Conservation (phyloP, 1,284 basidiomycete genomes). For the Grifola frondosa region DNA sequence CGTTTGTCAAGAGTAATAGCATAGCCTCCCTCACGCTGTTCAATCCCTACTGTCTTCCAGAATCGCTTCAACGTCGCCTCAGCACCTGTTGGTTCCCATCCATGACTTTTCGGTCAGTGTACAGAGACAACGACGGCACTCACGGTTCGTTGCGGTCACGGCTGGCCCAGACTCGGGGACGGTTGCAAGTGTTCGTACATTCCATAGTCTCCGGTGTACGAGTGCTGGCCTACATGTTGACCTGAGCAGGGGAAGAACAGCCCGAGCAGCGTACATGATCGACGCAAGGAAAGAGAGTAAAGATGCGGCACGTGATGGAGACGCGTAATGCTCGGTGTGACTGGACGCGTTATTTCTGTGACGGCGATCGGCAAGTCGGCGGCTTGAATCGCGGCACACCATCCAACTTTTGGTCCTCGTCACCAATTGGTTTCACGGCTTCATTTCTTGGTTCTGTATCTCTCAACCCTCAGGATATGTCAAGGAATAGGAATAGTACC, state of each 20-base stretch:
- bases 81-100: slow-evolving; percentile 59
- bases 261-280: slow-evolving; percentile 17
- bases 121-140: slow-evolving; percentile 3
- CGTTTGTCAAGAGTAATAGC: slow-evolving; percentile 83
- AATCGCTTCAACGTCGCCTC: slow-evolving; percentile 85
- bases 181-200: slow-evolving; percentile 17
- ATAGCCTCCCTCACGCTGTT: slow-evolving; percentile 56
- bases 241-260: slow-evolving; percentile 10
- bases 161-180: slow-evolving; percentile 24
- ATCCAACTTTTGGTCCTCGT: too few relatives aligned
- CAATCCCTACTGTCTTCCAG: slow-evolving; percentile 85
- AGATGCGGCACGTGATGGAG: too few relatives aligned
- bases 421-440: too few relatives aligned
- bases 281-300: too few relatives aligned
- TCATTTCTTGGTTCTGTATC: too few relatives aligned
- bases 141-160: slow-evolving; percentile 35
- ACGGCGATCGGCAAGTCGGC: too few relatives aligned
- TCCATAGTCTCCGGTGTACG: not conserved
- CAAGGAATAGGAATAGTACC: too few relatives aligned
- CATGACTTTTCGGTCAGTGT: too few relatives aligned
- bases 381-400: too few relatives aligned
- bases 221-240: slow-evolving; percentile 8
- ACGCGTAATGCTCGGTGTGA: too few relatives aligned
- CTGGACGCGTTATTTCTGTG: too few relatives aligned
- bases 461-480: too few relatives aligned